Base-by-base conservation (phyloP, 1,139 yeast genomes). In the Debaryomyces psychrophilus region DNA sequence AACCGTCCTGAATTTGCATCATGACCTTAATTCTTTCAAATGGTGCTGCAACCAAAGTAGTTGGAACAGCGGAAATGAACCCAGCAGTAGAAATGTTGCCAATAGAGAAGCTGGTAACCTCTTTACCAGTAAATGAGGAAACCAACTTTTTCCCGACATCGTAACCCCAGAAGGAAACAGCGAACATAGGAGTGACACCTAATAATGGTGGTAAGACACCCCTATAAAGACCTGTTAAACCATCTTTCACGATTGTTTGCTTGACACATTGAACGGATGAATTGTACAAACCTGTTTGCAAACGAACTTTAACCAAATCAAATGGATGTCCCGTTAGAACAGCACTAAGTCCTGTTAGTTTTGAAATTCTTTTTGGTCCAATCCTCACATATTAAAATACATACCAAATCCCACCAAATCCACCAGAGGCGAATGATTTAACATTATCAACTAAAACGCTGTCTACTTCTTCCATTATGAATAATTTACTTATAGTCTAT, bases 171-270 rank as follows among this genome's bases (percentile, higher is more conserved):
- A 93, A 93, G 2, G 96, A 88, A 28, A 93, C 95, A 8, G 98
- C 98, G 73, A 93, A 93, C 90, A 93, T 93, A 34, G 99, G 99
- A 0, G 98, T 93, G 25, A 93, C 98, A 27, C 99, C 99, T 25
- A 88, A 67, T 44, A 93, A 73, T 5, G 99, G 99, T 8, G 96
- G 96, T 29, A 85, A 76, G 25, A 89, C 96, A 48, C 96, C 96
- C 58, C 93, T 71, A 68, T 89, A 93, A 53, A 93, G 79, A 1
- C 97, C 97, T 9, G 75, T 61, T 12, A 82, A 79, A 1, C 96
- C 96, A 52, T 88, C 92, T 33, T 79, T 77, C 17, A 81, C 81
- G 38, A 93, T 55, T 2, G 95, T 90, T 41, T 77, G 79, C 57
- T 75, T 79, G 34, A 90, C 77, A 28, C 95, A 95, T 44, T 82